Percentiles rank a stretch among this genome's conserved stretches.
Evolutionary conservation across 208 protist species (phyloP).

Genomic region (Leishmania gerbilli): DNA sequence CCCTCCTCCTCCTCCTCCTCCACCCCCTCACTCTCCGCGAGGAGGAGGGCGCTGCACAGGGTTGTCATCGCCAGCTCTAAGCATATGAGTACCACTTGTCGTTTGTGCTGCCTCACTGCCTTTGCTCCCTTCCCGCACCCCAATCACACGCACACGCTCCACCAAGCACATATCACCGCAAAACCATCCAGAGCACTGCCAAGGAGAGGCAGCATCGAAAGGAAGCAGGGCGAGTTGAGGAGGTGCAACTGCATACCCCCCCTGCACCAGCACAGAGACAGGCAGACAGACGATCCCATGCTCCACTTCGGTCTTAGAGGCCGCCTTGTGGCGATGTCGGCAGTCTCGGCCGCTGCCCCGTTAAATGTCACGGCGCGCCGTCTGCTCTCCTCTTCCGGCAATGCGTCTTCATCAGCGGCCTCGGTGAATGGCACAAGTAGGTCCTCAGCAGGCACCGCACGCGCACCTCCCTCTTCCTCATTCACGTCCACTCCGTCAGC

Average conservation of each 20-base stretch:
- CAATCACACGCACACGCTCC: background rate
- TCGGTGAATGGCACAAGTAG: background rate
- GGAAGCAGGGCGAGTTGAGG: background rate
- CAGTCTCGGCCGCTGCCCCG: background rate
- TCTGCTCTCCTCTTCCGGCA: background rate
- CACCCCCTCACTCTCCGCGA: background rate
- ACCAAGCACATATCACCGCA: background rate
- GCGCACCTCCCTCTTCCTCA: background rate
- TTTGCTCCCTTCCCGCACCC: background rate
- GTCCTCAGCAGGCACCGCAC: background rate
- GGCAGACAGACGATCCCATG: background rate
- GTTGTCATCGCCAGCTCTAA: background rate
- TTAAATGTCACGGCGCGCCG: background rate
- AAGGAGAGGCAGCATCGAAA: conserved; percentile 2
- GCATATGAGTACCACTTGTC: background rate
- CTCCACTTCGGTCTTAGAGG: background rate
- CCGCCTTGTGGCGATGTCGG: background rate
- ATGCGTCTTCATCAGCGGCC: background rate
- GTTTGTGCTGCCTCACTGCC: background rate
- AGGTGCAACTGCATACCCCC: background rate
- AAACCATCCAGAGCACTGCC: background rate
- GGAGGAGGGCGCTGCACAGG: background rate
- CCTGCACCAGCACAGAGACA: background rate
- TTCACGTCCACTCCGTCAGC: background rate
- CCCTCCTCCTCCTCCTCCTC: background rate